Conservation (phyloP, 805 yeast genomes). For the Myxozyma kluyveri region DNA sequence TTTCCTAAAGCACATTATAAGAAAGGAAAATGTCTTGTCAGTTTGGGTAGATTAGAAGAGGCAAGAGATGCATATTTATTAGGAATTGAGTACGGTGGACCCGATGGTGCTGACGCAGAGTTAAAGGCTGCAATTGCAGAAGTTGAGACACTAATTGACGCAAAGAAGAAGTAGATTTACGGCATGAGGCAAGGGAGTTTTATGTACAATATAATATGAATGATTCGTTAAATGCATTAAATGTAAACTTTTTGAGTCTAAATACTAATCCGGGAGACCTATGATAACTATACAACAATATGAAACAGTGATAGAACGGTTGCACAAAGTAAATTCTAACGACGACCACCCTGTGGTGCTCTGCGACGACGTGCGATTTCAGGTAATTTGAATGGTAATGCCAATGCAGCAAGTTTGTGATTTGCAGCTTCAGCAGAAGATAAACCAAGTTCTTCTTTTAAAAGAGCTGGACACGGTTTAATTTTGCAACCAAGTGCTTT, state of each 20-base stretch:
- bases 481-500: conserved; percentile 79
- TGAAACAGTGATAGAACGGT: neutral
- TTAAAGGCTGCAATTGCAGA: conserved; percentile 28
- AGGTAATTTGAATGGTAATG: conserved; percentile 87
- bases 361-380: conserved; percentile 19
- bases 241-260: neutral
- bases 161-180: neutral
- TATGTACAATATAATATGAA: neutral
- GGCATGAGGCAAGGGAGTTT: neutral
- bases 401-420: conserved; percentile 76
- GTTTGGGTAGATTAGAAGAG: conserved; percentile 32
- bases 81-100: conserved; percentile 28
- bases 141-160: conserved; percentile 12
- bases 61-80: conserved; percentile 33
- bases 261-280: no score
- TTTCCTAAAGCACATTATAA: conserved; percentile 39
- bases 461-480: conserved; percentile 56
- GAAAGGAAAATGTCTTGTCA: conserved; percentile 36
- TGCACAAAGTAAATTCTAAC: no score
- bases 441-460: conserved; percentile 40
- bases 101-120: conserved; percentile 30
- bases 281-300: no score
- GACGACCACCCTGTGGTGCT: conserved; percentile 2
- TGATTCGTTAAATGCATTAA: neutral
- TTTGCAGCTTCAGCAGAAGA: conserved; percentile 42